phyloP scores from a whole-genome alignment of 2,329 filamentous ascomycete genomes.

The Ascochyta koolunga region DNA sequence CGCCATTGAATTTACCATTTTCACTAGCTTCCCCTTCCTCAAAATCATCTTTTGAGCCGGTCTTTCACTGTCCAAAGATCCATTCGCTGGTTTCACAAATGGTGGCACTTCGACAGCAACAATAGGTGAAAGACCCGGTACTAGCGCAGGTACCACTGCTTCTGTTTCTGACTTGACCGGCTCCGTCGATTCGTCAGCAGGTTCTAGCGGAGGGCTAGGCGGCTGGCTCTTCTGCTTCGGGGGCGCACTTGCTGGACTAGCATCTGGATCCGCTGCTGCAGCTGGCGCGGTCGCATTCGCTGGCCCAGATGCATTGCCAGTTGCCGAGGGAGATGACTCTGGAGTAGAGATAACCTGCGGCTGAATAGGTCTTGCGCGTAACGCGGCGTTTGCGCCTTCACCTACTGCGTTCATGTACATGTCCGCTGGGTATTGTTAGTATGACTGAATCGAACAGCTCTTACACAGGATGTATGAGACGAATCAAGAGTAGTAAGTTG shows the following conservation, averaged over 20 bases:
- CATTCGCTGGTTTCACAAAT: background rate
- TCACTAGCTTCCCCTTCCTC: background rate
- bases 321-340: slow-evolving; percentile 1
- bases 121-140: slow-evolving; percentile 1
- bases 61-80: background rate
- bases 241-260: slow-evolving; percentile 24
- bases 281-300: slow-evolving; percentile 15
- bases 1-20: background rate
- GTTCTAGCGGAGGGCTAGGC: slow-evolving; percentile 1
- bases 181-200: background rate
- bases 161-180: background rate
- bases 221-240: slow-evolving; percentile 17
- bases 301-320: slow-evolving; percentile 17
- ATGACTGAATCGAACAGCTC: too few relatives aligned
- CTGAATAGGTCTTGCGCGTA: slow-evolving; percentile 13
- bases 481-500: background rate
- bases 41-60: background rate
- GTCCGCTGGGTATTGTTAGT: slow-evolving; percentile 5
- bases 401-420: slow-evolving; percentile 21
- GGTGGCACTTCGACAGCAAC: slow-evolving; percentile 3
- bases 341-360: slow-evolving; percentile 3
- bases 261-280: slow-evolving; percentile 22
- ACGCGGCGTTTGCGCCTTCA: slow-evolving; percentile 16
- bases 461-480: too few relatives aligned
- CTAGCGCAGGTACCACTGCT: background rate